Conservation (phyloP, 164 flowering plant species). For the Buxus sempervirens region DNA sequence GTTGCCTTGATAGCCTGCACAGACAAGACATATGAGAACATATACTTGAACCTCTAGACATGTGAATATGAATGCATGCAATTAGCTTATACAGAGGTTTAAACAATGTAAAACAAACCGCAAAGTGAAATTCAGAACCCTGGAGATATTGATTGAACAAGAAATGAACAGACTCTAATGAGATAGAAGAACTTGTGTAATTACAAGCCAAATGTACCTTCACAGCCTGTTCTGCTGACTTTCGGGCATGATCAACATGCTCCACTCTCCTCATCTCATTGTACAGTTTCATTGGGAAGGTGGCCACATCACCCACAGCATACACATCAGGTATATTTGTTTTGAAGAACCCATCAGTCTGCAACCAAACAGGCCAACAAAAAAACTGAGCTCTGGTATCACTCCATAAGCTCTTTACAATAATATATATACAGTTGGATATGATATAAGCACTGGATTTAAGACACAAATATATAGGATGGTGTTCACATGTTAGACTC, state of each 20-base stretch:
- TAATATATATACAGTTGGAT: neutral
- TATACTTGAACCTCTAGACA: neutral
- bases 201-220: slow-evolving; percentile 38
- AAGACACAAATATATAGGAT: neutral
- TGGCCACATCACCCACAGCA: slow-evolving; percentile 84
- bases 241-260: slow-evolving; percentile 84
- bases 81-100: neutral
- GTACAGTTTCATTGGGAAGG: slow-evolving; percentile 73
- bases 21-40: neutral
- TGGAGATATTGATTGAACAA: neutral
- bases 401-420: neutral
- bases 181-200: neutral
- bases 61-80: neutral
- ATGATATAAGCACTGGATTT: neutral
- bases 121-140: neutral
- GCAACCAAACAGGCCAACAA: slow-evolving; percentile 25
- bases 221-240: slow-evolving; percentile 88
- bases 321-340: slow-evolving; percentile 73
- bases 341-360: slow-evolving; percentile 77
- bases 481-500: neutral
- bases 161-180: neutral
- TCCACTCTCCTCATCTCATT: slow-evolving; percentile 73
- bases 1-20: slow-evolving; percentile 80
- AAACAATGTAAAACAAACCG: neutral
- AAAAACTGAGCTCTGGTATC: neutral